Base-by-base conservation (phyloP, 2,329 filamentous ascomycete genomes). In the Madurella mycetomatis region DNA sequence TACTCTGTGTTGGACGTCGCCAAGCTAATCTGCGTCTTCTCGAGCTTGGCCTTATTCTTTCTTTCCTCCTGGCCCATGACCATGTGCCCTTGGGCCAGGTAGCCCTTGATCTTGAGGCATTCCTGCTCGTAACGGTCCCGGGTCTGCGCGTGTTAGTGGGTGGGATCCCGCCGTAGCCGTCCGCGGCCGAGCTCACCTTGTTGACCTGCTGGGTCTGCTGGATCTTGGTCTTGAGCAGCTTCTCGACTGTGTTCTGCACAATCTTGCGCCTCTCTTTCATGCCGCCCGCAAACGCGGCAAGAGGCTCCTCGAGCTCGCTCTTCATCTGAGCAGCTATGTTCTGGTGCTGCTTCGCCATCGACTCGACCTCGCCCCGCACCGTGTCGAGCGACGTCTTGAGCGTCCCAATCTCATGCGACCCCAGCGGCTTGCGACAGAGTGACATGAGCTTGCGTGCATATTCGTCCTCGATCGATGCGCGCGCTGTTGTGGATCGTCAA, bases 31-130 rank as follows among this genome's bases (percentile, higher is more conserved):
- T 99, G 94, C 1, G 94, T 97, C 80, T 99, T 99, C 72, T 99
- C 94, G 42, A 99, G 81, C 73, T 96, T 97, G 18, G 92, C 92
- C 74, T 99, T 99, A 72, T 99, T 99, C 74, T 96, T 96, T 30
- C 94, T 85, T 75, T 99, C 94, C 70, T 99, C 94, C 65, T 99
- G 94, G 13, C 94, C 94, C 94, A 99, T 99, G 54, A 99, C 94
- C 94, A 99, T 99, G 70, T 99, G 95, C 9, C 94, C 94, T 72
- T 99, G 94, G 4, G 95, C 94, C 4, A 99, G 83, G 67, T 99
- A 99, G 40, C 94, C 94, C 73, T 99, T 99, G 70, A 99, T 97
- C 70, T 96, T 94, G 43, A 99, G 79, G 68, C 92, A 97, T 64
- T 99, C 95, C 71, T 99, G 92, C 72, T 99, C 94, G 69, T 95